Percentiles rank a stretch among this genome's conserved stretches.
These are phyloP conservation scores for Rhodotorula diobovata DNA, from an alignment of 768 basidiomycete genomes.

Conservation along the genomic window DNA sequence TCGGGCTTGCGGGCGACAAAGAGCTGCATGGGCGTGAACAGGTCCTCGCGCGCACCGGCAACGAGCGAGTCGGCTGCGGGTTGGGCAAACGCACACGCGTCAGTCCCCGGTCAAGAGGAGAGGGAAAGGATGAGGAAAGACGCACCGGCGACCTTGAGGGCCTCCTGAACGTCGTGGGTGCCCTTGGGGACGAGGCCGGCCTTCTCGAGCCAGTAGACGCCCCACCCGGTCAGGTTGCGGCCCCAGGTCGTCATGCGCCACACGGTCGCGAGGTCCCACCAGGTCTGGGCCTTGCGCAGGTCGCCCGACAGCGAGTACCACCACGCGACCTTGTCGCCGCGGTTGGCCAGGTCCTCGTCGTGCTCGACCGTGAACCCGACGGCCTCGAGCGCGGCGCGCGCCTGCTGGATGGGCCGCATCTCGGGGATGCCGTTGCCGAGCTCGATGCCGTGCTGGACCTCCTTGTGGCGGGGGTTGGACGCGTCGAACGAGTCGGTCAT, in stretches of 20 bases:
- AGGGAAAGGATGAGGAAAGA: neutral
- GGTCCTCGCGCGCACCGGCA: slow-evolving; percentile 75
- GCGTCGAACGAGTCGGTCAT: slow-evolving; percentile 96
- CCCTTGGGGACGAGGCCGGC: slow-evolving; percentile 82
- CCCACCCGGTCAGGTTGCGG: slow-evolving; percentile 73
- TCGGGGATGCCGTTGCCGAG: slow-evolving; percentile 96
- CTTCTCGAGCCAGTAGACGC: slow-evolving; percentile 69
- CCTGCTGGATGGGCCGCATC: slow-evolving; percentile 72
- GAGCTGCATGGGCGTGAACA: slow-evolving; percentile 37
- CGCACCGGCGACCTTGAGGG: slow-evolving; percentile 64
- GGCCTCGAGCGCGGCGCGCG: slow-evolving; percentile 68
- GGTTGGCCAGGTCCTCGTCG: slow-evolving; percentile 90
- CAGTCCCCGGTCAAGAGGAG: neutral
- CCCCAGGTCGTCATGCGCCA: slow-evolving; percentile 86
- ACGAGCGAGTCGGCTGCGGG: slow-evolving; percentile 62
- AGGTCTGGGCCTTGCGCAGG: slow-evolving; percentile 81
- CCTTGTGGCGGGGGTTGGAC: slow-evolving; percentile 73
- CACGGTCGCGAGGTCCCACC: slow-evolving; percentile 82
- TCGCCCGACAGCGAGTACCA: slow-evolving; percentile 97
- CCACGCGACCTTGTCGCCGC: slow-evolving; percentile 65
- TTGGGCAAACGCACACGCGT: neutral
- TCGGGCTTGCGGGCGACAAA: slow-evolving; percentile 36
- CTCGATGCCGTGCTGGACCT: slow-evolving; percentile 83
- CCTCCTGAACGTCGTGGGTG: slow-evolving; percentile 82
- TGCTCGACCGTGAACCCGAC: slow-evolving; percentile 80